A percentile compares a stretch with the other conserved stretches of the same genome.
Evolutionary conservation across 2,329 filamentous ascomycete genomes (phyloP).

Genomic region (Trichoderma gracile): DNA sequence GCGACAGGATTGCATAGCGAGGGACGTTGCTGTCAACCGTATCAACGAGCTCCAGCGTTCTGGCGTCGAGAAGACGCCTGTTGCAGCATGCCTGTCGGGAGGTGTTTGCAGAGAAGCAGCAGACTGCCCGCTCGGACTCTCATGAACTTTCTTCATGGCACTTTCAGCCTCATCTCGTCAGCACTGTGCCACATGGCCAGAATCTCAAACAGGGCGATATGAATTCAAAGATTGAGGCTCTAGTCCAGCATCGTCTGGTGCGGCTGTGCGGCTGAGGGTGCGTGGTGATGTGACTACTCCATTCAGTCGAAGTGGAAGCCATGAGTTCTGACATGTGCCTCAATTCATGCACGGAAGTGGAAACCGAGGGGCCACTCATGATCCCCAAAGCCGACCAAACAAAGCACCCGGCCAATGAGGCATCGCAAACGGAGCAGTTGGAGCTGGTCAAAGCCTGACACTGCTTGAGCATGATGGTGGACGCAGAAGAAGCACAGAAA

Average conservation of each 20-base stretch:
- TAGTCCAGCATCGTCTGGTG: background rate
- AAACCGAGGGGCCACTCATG: no score
- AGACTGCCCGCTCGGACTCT: no score
- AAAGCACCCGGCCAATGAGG: background rate
- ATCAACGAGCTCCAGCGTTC: conserved; percentile 21
- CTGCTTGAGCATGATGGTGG: background rate
- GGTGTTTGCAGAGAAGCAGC: no score
- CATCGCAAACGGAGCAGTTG: background rate
- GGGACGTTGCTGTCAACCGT: conserved; percentile 26
- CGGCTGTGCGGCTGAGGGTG: conserved; percentile 8
- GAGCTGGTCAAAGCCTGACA: background rate
- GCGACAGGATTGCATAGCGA: conserved; percentile 36
- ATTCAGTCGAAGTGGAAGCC: no score
- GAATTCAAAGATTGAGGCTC: no score
- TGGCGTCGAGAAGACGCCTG: conserved; percentile 23
- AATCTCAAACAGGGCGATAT: no score
- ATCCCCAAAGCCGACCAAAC: no score
- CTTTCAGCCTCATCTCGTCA: no score
- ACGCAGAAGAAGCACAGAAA: background rate
- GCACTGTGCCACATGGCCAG: no score
- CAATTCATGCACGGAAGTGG: no score
- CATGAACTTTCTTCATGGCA: no score
- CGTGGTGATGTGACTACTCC: background rate
- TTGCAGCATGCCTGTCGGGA: background rate
- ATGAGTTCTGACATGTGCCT: no score